These are phyloP conservation scores for Coniella lustricola DNA, from an alignment of 2,329 filamentous ascomycete genomes.

Conservation along the genomic window DNA sequence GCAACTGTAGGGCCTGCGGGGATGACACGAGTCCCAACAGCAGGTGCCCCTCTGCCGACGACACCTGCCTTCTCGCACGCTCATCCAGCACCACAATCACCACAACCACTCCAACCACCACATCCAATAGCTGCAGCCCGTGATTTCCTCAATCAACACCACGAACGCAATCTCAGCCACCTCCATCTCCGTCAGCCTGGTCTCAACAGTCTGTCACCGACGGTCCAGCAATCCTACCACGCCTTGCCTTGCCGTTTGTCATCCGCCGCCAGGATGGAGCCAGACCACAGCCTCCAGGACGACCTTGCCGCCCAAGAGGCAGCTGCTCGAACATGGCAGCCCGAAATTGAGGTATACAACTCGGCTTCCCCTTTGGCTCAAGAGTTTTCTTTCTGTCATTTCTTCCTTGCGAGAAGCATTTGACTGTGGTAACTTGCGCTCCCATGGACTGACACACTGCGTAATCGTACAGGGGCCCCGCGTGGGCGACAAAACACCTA, in stretches of 20 bases:
- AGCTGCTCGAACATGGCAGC: conserved; percentile 52
- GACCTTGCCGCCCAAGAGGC: conserved; percentile 54
- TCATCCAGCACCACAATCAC: conserved; percentile 11
- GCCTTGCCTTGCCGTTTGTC: conserved; percentile 1
- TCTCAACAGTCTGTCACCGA: conserved; percentile 7
- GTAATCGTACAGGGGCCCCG: conserved; percentile 60
- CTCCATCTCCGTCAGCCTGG: conserved; percentile 13
- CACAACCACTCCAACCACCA: conserved; percentile 11
- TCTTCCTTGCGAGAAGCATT: conserved; percentile 13
- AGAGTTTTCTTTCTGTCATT: neutral
- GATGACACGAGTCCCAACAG: neutral
- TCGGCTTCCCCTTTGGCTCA: conserved; percentile 8
- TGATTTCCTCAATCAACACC: neutral
- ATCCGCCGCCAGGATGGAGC: conserved; percentile 31
- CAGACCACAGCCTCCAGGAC: conserved; percentile 23
- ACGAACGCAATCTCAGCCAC: conserved; percentile 16
- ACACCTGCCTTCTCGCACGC: conserved; percentile 1
- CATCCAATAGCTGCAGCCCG: neutral
- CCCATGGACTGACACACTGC: conserved; percentile 22
- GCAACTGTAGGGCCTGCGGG: conserved; percentile 12
- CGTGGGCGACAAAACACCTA: conserved; percentile 72
- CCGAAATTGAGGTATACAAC: conserved; percentile 45
- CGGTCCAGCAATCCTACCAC: neutral
- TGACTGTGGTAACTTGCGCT: neutral
- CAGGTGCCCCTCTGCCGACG: conserved; percentile 9